A percentile compares a stretch with the other conserved stretches of the same genome.
phyloP scores from a whole-genome alignment of 257 asterid genomes.

The Ehretia macrophylla region DNA sequence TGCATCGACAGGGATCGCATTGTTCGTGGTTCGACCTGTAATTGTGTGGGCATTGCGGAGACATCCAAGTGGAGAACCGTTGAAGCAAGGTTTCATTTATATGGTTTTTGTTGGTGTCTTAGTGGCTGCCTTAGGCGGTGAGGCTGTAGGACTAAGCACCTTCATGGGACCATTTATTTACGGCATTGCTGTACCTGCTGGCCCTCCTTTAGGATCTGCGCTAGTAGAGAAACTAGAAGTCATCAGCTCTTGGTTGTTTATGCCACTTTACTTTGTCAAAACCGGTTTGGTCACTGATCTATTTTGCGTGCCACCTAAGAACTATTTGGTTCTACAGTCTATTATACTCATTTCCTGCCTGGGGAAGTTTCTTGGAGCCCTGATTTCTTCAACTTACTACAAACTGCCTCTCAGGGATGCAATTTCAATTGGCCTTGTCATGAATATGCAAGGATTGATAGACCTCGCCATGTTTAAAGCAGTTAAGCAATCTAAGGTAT shows the following conservation, averaged over 20 bases:
- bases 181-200: slow-evolving; percentile 38
- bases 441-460: slow-evolving; percentile 40
- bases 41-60: slow-evolving; percentile 17
- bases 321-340: slow-evolving; percentile 19
- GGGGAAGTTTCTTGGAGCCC: slow-evolving; percentile 43
- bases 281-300: slow-evolving; percentile 33
- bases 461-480: slow-evolving; percentile 36
- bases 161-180: slow-evolving; percentile 29
- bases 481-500: slow-evolving; percentile 28
- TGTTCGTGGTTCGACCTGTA: slow-evolving; percentile 24
- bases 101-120: slow-evolving; percentile 24
- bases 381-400: slow-evolving; percentile 17
- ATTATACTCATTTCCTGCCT: slow-evolving; percentile 26
- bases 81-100: slow-evolving; percentile 24
- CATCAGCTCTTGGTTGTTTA: slow-evolving; percentile 29
- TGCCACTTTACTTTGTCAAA: slow-evolving; percentile 43
- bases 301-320: slow-evolving; percentile 14
- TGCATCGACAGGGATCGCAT: slow-evolving; percentile 9
- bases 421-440: slow-evolving; percentile 24
- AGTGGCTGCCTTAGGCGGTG: slow-evolving; percentile 21
- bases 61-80: slow-evolving; percentile 22
- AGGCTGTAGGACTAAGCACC: slow-evolving; percentile 24
- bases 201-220: slow-evolving; percentile 51
- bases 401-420: slow-evolving; percentile 29
- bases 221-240: slow-evolving; percentile 35